phyloP scores from a whole-genome alignment of 345 rosid genomes.

The Eucalyptus shirleyi region DNA sequence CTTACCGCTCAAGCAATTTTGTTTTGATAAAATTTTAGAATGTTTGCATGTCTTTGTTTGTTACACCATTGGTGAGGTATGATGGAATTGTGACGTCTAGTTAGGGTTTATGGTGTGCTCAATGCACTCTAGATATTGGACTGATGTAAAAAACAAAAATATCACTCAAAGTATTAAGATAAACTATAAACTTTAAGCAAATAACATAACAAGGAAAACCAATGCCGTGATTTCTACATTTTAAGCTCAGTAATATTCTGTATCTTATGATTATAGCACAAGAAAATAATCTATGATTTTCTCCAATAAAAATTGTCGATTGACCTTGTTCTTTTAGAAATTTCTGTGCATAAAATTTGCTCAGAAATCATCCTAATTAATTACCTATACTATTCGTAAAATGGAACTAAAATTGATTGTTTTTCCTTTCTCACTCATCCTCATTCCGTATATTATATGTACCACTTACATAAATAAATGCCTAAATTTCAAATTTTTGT shows the following conservation, averaged over 20 bases:
- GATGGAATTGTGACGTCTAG: neutral
- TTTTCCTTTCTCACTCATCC: neutral
- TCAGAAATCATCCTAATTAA: accelerated
- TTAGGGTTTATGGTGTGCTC: neutral
- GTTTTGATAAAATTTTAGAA: neutral
- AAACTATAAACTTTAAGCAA: neutral
- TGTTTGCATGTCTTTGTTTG: accelerated
- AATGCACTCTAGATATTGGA: neutral
- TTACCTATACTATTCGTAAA: neutral
- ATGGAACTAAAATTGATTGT: neutral
- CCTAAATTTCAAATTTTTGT: neutral
- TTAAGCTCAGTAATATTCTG: accelerated
- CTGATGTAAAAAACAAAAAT: neutral
- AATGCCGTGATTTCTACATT: neutral
- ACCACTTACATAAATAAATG: neutral
- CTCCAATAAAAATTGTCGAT: neutral
- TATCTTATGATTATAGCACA: accelerated
- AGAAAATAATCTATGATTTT: neutral
- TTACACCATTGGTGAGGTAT: neutral
- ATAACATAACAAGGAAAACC: neutral
- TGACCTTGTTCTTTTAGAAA: neutral
- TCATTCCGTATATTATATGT: accelerated
- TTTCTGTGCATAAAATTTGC: neutral
- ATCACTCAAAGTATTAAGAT: neutral
- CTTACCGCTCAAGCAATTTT: accelerated